Conservation (phyloP, 1,284 basidiomycete genomes). For the Ganoderma boninense region DNA sequence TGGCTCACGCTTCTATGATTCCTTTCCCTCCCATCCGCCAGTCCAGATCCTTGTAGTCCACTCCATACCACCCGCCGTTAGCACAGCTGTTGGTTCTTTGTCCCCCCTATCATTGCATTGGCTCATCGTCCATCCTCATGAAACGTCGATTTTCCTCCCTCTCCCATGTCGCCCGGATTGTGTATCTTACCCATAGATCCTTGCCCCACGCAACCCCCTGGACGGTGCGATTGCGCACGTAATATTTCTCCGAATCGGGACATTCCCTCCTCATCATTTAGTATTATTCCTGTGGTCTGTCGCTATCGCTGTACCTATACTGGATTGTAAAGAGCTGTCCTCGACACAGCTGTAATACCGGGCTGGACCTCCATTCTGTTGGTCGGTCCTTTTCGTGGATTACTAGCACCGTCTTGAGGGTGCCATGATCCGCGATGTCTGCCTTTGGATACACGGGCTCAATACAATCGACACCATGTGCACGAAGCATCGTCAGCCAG, state of each 20-base stretch:
- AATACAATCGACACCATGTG: too few species aligned
- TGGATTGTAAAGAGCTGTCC: slow-evolving; percentile 26
- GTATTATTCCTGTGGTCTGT: slow-evolving; percentile 19
- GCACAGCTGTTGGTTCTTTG: slow-evolving; percentile 13
- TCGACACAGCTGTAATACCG: slow-evolving; percentile 16
- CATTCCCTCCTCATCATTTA: slow-evolving; percentile 18
- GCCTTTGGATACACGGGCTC: neutral
- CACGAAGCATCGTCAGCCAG: neutral
- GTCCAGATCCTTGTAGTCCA: neutral
- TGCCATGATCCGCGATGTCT: neutral
- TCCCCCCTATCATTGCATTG: slow-evolving; percentile 16
- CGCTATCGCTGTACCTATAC: slow-evolving; percentile 28
- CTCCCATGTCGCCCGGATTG: slow-evolving; percentile 17
- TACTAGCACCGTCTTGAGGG: too few species aligned
- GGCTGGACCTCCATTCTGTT: neutral
- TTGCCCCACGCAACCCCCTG: neutral
- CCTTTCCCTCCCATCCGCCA: neutral
- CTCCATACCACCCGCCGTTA: neutral
- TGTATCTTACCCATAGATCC: slow-evolving; percentile 29
- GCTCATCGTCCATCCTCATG: slow-evolving; percentile 14
- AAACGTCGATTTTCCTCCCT: neutral
- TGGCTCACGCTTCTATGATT: slow-evolving; percentile 15
- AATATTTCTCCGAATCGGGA: slow-evolving; percentile 12
- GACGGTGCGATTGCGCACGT: slow-evolving; percentile 15
- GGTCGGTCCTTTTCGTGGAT: neutral